phyloP scores from a whole-genome alignment of 2,329 filamentous ascomycete species.

The Aphanocladium album region DNA sequence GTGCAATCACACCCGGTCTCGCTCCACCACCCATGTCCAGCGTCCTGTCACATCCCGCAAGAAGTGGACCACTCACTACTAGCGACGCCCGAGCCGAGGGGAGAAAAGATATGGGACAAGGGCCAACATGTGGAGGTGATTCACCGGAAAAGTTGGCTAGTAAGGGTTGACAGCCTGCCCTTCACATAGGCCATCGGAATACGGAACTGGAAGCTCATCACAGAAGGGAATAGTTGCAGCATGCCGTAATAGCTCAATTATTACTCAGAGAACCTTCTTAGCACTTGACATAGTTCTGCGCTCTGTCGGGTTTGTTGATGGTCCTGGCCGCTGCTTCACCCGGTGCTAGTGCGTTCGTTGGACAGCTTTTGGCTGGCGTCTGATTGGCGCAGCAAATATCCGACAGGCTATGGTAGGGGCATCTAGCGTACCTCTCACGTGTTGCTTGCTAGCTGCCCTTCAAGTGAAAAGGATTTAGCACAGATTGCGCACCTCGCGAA shows the following conservation, averaged over 20 bases:
- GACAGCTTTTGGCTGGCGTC: too few species aligned
- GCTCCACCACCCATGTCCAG: background rate
- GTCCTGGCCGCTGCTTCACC: too few species aligned
- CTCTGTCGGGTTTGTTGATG: too few species aligned
- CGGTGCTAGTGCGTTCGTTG: too few species aligned
- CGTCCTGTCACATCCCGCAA: slow-evolving; percentile 8
- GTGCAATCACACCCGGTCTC: slow-evolving; percentile 1
- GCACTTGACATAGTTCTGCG: too few species aligned
- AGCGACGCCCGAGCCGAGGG: background rate
- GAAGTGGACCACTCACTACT: slow-evolving; percentile 6
- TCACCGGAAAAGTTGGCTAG: too few species aligned
- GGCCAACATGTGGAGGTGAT: background rate
- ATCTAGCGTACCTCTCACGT: background rate
- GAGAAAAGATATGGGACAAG: background rate
- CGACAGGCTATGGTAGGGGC: too few species aligned
- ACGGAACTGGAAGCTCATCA: background rate
- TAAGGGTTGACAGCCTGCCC: background rate
- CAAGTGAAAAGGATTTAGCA: background rate
- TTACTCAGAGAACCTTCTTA: too few species aligned
- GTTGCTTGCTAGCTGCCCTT: background rate
- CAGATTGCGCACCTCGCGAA: background rate
- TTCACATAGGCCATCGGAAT: background rate
- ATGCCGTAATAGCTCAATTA: too few species aligned
- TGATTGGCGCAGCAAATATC: too few species aligned
- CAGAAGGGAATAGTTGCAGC: background rate